Conservation (phyloP, 2,329 filamentous ascomycete genomes). For the Fusarium lyarnte region DNA sequence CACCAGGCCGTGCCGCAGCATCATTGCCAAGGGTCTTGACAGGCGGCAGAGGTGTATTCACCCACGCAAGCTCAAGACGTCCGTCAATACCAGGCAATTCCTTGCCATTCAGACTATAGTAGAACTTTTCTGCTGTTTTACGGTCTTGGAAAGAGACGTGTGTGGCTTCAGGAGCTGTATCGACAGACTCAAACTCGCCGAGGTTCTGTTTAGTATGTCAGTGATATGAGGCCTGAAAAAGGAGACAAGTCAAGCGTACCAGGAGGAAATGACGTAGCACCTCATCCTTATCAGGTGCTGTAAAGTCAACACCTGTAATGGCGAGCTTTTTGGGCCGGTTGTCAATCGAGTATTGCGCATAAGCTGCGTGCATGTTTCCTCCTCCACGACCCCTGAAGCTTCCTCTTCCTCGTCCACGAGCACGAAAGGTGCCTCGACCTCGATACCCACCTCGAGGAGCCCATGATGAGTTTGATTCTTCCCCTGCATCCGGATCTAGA, state of each 20-base stretch:
- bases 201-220: slow-evolving; percentile 57
- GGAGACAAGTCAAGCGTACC: slow-evolving; percentile 55
- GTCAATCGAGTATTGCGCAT: slow-evolving; percentile 75
- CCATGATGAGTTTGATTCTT: slow-evolving; percentile 49
- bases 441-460: slow-evolving; percentile 45
- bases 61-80: slow-evolving; percentile 74
- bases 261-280: slow-evolving; percentile 76
- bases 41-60: slow-evolving; percentile 45
- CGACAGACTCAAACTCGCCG: slow-evolving; percentile 69
- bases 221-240: not conserved
- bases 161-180: slow-evolving; percentile 57
- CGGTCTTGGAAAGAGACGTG: slow-evolving; percentile 73
- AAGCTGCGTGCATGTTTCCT: slow-evolving; percentile 62
- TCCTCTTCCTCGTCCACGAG: slow-evolving; percentile 49
- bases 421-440: slow-evolving; percentile 43
- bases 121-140: slow-evolving; percentile 76
- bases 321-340: slow-evolving; percentile 77
- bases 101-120: slow-evolving; percentile 64
- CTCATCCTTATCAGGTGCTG: slow-evolving; percentile 71
- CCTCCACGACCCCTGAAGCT: slow-evolving; percentile 54
- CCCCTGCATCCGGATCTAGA: slow-evolving; percentile 65
- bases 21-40: slow-evolving; percentile 28
- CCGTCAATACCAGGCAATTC: slow-evolving; percentile 70
- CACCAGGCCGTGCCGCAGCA: slow-evolving; percentile 1
- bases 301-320: slow-evolving; percentile 71